Evolutionary conservation across 305 asterid genomes (phyloP), one percentile per base, ranked within the genome.

Genomic region (Fraxinus latifolia): DNA sequence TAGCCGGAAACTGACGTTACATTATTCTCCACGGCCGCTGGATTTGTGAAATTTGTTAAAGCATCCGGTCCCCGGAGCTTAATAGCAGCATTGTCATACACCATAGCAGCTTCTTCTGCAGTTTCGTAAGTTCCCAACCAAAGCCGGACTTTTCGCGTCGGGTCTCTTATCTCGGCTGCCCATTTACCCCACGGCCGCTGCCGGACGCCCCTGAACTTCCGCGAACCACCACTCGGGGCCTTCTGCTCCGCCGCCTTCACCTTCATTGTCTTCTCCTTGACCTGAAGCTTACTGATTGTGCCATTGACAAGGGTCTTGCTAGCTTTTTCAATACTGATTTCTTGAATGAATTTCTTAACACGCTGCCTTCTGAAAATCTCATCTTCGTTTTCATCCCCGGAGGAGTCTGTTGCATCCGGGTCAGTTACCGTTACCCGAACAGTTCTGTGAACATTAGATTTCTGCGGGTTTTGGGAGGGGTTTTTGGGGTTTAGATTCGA

Each of bases 61-160:
- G 97, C 95, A 25, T 90, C 90, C 0, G 95, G 91, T 1, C 97
- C 97, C 5, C 95, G 92, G 12, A 92, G 87, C 83, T 91, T 88
- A 3, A 89, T 82, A 0, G 97, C 97, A 3, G 94, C 94, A 79
- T 83, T 91, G 84, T 92, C 97, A 36, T 92, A 92, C 17, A 89
- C 93, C 94, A 88, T 91, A 0, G 95, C 97, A 0, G 97, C 95
- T 65, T 90, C 97, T 32, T 90, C 93, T 0, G 95, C 93, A 0
- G 95, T 91, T 8, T 90, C 88, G n/a, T 89, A 92, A 15, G 97
- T 92, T 0, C 97, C 97, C 82, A 92, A 58, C 97, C 97, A 92
- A 0, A 91, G 88, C 75, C 97, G 29, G 0, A 89, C 89, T 34
- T 87, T 85, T 23, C 81, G 84, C 0, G 82, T 78, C 0, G 97